Evolutionary conservation across 257 asterid genomes (phyloP).

Genomic region (Catharanthus roseus): DNA sequence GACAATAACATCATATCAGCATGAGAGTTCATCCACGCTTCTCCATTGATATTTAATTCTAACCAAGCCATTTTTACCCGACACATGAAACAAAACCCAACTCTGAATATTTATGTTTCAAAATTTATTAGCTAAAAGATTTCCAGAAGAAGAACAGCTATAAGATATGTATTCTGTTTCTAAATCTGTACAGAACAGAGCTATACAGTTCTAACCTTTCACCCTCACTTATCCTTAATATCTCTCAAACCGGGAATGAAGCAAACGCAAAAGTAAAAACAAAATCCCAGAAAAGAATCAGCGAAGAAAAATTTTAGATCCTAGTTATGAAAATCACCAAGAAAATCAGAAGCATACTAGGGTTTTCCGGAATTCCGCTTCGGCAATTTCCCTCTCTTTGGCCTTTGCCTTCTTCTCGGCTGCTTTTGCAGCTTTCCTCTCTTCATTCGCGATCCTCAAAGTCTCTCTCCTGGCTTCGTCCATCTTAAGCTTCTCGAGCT

Average conservation of each 20-base stretch:
- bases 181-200: not conserved
- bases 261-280: not conserved
- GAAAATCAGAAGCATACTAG: conserved; percentile 36
- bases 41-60: not conserved
- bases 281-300: not conserved
- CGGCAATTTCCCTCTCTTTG: conserved; percentile 54
- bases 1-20: not conserved
- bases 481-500: conserved; percentile 59
- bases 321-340: not conserved
- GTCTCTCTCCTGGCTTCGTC: conserved; percentile 69
- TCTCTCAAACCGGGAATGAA: not conserved
- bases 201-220: not conserved
- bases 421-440: conserved; percentile 61
- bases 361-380: conserved; percentile 55
- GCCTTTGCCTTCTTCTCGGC: conserved; percentile 78
- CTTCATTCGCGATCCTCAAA: conserved; percentile 63
- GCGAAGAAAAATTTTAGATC: not conserved
- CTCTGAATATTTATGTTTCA: not conserved
- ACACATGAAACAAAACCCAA: not conserved
- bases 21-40: not conserved
- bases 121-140: not conserved
- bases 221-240: not conserved
- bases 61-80: not conserved
- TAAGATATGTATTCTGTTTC: not conserved
- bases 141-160: not conserved